A percentile compares a stretch with the other conserved stretches of the same genome.
These are phyloP conservation scores for Amaranthus palmeri DNA, from an alignment of 148 eudicot species.

Conservation along the genomic window DNA sequence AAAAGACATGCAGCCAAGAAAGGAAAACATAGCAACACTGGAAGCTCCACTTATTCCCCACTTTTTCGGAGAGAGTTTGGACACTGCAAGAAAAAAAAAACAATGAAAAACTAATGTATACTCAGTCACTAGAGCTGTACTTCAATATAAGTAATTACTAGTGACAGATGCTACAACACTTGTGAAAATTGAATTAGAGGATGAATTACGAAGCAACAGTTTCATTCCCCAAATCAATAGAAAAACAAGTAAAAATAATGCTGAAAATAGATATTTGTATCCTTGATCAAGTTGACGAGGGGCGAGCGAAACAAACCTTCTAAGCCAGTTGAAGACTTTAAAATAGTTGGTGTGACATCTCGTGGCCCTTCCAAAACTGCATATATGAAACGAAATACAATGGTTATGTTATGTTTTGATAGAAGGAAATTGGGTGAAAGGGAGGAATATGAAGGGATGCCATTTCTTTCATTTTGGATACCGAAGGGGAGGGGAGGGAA, in stretches of 20 bases:
- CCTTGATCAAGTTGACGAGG: too few species aligned
- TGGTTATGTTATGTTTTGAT: too few species aligned
- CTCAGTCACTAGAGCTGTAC: not conserved
- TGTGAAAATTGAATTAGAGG: not conserved
- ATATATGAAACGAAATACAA: slow-evolving; percentile 7
- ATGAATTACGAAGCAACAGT: not conserved
- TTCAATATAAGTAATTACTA: slow-evolving; percentile 5
- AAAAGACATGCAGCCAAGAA: slow-evolving; percentile 68
- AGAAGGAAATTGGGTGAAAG: too few species aligned
- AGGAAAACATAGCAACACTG: slow-evolving; percentile 47
- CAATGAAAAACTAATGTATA: slow-evolving; percentile 6
- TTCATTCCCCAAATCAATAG: not conserved
- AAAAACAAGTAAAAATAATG: not conserved
- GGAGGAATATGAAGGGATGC: too few species aligned
- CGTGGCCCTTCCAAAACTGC: slow-evolving; percentile 72
- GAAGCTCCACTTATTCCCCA: slow-evolving; percentile 88
- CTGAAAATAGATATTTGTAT: not conserved
- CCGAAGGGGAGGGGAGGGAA: too few species aligned
- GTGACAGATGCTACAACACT: not conserved
- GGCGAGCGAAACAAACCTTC: slow-evolving; percentile 48
- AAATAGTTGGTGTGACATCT: slow-evolving; percentile 66
- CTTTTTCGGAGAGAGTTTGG: slow-evolving; percentile 89
- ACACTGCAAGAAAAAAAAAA: slow-evolving; percentile 36
- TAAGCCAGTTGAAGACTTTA: slow-evolving; percentile 80
- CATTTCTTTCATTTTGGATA: too few species aligned